Evolutionary conservation across 139 green algal genomes (phyloP), one percentile per base, ranked within the genome.

Genomic region (Yamagishiella unicocca): DNA sequence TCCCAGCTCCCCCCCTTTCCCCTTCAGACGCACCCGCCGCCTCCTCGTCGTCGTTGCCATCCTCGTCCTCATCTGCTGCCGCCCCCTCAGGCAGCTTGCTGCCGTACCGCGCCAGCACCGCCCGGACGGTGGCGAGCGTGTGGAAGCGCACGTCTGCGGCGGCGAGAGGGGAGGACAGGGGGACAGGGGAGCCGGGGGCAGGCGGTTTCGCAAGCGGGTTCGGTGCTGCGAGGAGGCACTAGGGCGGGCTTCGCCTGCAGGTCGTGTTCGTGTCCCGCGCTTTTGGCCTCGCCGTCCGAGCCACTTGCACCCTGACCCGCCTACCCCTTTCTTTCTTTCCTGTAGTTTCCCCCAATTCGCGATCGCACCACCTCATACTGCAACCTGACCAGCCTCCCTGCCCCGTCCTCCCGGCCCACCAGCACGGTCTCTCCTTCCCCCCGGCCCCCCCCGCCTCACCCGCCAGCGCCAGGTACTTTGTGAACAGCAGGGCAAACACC

Each of bases 71-170:
- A 27, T 72, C 55, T 24, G 58, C 21, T 73, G 68, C 29, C 76
- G 27, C 37, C 64, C 40, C 71, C 66, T 19, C 5, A 35, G 19
- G 33, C 29, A 0, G 27, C 78, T 1, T 64, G 35, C 68, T 77
- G 40, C 88, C 86, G 43, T 64, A 78, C 53, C 81, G 82, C 46
- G 71, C 27, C n/a, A 93, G 90, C 37, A 94, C 22, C 8, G 70
- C 70, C 29, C 37, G 64, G 0, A 96, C 72, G 4, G 88, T 62
- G 33, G 73, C 66, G 68, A 96, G 88, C 4, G 89, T 93, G 90
- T 94, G 93, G 84, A 95, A 97, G 24, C 93, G 90, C 37, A 96
- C 92, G 81, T 97, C 95, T 24, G 88, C 3, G 2, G 38, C 50
- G 84, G 71, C 79, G 87, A 1, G 64, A 67, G 17, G 45, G 46